Evolutionary conservation across 257 asterid genomes (phyloP).

Genomic region (Plectranthus barbatus): DNA sequence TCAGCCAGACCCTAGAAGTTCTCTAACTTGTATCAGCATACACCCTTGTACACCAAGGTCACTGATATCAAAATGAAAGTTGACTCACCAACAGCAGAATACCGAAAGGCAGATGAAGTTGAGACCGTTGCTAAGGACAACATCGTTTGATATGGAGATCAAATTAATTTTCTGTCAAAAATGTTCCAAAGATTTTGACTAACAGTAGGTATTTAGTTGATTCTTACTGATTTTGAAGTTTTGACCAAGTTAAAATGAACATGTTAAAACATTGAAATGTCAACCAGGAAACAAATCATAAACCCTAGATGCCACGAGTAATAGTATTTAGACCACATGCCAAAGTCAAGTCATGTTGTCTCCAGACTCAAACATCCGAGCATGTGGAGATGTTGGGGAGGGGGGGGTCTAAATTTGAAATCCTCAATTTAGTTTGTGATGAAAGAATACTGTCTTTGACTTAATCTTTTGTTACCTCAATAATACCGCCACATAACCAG

Average conservation of each 20-base stretch:
- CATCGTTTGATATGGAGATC: neutral
- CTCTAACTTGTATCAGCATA: neutral
- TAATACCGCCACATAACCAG: conserved; percentile 95
- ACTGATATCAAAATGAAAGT: neutral
- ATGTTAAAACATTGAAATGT: neutral
- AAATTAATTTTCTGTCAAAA: neutral
- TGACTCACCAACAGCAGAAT: neutral
- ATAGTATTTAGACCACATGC: neutral
- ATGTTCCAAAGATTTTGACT: neutral
- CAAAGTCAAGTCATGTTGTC: neutral
- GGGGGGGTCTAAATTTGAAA: neutral
- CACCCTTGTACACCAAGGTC: too few species aligned
- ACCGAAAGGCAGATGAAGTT: neutral
- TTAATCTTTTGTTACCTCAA: conserved; percentile 52
- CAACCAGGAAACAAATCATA: neutral
- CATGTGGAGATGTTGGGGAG: neutral
- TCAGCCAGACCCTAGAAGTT: neutral
- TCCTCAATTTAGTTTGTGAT: neutral
- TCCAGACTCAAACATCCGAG: neutral
- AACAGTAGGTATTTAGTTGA: neutral
- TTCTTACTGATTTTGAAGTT: neutral
- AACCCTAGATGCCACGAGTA: neutral
- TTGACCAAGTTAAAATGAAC: neutral
- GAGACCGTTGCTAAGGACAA: neutral
- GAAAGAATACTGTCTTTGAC: conserved; percentile 10